Percentiles rank a stretch among this genome's conserved stretches.
These are phyloP conservation scores for Skeletonema grethae DNA, from an alignment of 108 stramenopile species.

Conservation along the genomic window DNA sequence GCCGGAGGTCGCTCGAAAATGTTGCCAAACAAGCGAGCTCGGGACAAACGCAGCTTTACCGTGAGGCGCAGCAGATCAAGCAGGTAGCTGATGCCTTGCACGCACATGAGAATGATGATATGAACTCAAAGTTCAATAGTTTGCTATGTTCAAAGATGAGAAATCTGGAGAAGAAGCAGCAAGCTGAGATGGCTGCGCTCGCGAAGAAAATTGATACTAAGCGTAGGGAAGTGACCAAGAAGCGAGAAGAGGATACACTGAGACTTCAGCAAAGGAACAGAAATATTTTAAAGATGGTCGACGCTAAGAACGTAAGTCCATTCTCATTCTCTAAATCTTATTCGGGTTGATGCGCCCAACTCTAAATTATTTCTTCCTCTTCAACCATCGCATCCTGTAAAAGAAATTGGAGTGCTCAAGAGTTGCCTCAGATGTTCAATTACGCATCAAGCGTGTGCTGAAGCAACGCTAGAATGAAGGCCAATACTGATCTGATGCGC, in stretches of 20 bases:
- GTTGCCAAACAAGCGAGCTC: slow-evolving; percentile 5
- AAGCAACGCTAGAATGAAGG: slow-evolving; percentile 1
- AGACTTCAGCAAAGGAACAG: slow-evolving; percentile 13
- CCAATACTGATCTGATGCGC: too few relatives aligned
- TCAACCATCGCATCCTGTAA: too few relatives aligned
- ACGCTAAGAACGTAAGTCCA: slow-evolving; percentile 7
- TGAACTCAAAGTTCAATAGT: slow-evolving; percentile 14
- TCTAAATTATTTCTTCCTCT: too few relatives aligned
- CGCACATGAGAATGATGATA: slow-evolving; percentile 5
- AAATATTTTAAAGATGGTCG: slow-evolving; percentile 4
- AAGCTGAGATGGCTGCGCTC: slow-evolving; percentile 3
- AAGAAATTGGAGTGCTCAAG: not conserved
- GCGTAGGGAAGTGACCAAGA: slow-evolving; percentile 1
- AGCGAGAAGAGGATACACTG: not conserved
- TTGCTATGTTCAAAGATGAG: not conserved
- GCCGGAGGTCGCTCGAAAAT: slow-evolving; percentile 7
- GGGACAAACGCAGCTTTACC: slow-evolving; percentile 2
- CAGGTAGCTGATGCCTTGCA: slow-evolving; percentile 14
- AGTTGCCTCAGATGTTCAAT: not conserved
- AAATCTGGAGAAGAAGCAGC: slow-evolving; percentile 10
- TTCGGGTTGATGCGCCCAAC: too few relatives aligned
- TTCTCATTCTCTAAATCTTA: too few relatives aligned
- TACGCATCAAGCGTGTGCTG: not conserved
- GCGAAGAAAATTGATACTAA: slow-evolving; percentile 14
- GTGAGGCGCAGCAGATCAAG: slow-evolving; percentile 24